Conservation (phyloP, 2,329 filamentous ascomycete species). For the Claviceps cyperi region DNA sequence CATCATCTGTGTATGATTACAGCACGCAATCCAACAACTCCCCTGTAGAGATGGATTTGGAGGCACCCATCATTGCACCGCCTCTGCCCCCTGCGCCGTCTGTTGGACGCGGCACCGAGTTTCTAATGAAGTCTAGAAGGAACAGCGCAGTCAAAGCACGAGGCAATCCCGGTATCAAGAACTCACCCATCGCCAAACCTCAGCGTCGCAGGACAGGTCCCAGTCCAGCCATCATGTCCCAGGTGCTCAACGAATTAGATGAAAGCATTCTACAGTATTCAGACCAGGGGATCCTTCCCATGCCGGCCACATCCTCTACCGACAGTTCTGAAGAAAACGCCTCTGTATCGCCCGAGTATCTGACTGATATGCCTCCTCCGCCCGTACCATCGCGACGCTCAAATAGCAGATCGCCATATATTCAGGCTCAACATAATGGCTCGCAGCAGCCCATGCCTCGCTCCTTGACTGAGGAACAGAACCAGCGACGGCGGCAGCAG, state of each 20-base stretch:
- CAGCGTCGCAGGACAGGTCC: conserved; percentile 37
- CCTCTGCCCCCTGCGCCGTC: conserved; percentile 11
- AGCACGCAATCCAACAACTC: conserved; percentile 34
- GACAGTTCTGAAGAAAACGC: conserved; percentile 50
- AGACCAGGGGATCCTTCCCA: conserved; percentile 24
- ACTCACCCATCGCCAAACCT: conserved; percentile 60
- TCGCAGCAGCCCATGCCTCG: conserved; percentile 12
- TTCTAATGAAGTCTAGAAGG: conserved; percentile 38
- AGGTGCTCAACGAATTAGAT: conserved; percentile 39
- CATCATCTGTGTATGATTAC: conserved; percentile 29
- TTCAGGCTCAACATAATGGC: conserved; percentile 36
- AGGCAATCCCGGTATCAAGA: conserved; percentile 40
- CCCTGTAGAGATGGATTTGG: conserved; percentile 42
- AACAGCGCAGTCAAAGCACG: conserved; percentile 37
- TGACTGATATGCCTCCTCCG: conserved; percentile 53
- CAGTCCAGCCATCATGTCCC: conserved; percentile 41
- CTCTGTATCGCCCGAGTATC: conserved; percentile 48
- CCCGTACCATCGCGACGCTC: conserved; percentile 52
- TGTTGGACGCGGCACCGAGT: conserved; percentile 28
- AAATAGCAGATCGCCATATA: conserved; percentile 51
- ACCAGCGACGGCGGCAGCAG: conserved; percentile 3
- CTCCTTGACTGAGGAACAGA: conserved; percentile 4
- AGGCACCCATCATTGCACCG: conserved; percentile 19
- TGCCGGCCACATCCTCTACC: conserved; percentile 23
- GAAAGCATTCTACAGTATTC: conserved; percentile 20